These are phyloP conservation scores for Mollisia scopiformis DNA, from an alignment of 2,329 filamentous ascomycete genomes.

Conservation along the genomic window DNA sequence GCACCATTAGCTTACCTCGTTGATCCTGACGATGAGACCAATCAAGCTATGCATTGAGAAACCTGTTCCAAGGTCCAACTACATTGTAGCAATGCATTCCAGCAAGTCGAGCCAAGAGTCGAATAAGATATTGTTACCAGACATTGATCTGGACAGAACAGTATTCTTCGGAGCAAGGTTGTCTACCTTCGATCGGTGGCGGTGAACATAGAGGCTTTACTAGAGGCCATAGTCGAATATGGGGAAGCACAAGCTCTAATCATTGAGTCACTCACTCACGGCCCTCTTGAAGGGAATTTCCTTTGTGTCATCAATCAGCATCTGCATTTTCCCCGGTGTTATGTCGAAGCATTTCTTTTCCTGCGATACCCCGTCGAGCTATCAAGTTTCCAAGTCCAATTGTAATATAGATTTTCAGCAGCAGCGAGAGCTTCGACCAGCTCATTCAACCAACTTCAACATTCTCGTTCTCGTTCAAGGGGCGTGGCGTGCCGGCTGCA, in stretches of 20 bases:
- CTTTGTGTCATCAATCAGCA: neutral
- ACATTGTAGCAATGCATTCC: neutral
- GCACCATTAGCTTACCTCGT: slow-evolving; percentile 68
- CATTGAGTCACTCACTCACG: neutral
- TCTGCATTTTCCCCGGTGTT: neutral
- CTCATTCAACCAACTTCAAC: neutral
- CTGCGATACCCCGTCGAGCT: neutral
- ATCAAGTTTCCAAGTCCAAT: neutral
- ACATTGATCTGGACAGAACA: neutral
- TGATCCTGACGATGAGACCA: slow-evolving; percentile 32
- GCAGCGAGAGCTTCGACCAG: neutral
- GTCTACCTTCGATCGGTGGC: neutral
- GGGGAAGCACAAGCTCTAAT: neutral
- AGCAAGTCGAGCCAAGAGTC: neutral
- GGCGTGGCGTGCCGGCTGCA: neutral
- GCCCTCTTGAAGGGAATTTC: neutral
- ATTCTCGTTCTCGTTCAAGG: neutral
- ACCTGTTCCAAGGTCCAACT: neutral
- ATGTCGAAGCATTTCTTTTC: neutral
- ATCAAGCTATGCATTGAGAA: slow-evolving; percentile 22
- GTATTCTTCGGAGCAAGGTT: neutral
- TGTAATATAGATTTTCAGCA: slow-evolving; percentile 1
- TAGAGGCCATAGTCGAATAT: neutral
- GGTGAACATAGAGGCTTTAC: neutral
- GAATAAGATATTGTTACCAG: neutral